Evolutionary conservation across 2,329 filamentous ascomycete genomes (phyloP).

Genomic region (Orbilia blumenaviensis): DNA sequence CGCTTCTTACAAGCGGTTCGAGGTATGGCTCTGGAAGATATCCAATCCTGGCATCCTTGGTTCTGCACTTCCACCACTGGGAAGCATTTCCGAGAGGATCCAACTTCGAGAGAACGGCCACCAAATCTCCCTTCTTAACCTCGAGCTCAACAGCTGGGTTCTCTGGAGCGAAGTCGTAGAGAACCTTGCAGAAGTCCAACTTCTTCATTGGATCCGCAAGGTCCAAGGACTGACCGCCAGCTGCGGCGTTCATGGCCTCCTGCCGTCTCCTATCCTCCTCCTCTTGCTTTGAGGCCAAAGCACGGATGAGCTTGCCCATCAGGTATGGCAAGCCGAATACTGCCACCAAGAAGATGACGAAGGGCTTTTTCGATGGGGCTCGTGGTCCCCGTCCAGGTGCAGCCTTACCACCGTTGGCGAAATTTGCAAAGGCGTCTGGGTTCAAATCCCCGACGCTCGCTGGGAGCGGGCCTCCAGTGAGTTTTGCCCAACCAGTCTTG

Average conservation of each 20-base stretch:
- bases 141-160: slow-evolving; percentile 79
- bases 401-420: slow-evolving; percentile 63
- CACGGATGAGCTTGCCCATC: slow-evolving; percentile 93
- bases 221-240: slow-evolving; percentile 60
- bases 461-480: slow-evolving; percentile 89
- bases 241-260: slow-evolving; percentile 60
- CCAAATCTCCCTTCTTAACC: slow-evolving; percentile 93
- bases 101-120: slow-evolving; percentile 89
- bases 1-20: slow-evolving; percentile 73
- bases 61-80: slow-evolving; percentile 97
- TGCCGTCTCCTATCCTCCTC: slow-evolving; percentile 76
- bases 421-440: slow-evolving; percentile 87
- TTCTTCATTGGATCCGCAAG: slow-evolving; percentile 72
- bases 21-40: slow-evolving; percentile 93
- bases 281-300: slow-evolving; percentile 83
- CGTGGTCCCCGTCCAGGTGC: slow-evolving; percentile 73
- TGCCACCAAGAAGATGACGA: slow-evolving; percentile 92
- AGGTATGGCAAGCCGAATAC: slow-evolving; percentile 95
- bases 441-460: slow-evolving; percentile 87
- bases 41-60: slow-evolving; percentile 86
- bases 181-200: slow-evolving; percentile 92
- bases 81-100: slow-evolving; percentile 91
- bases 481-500: slow-evolving; percentile 85
- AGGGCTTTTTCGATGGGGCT: slow-evolving; percentile 89
- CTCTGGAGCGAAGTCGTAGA: slow-evolving; percentile 93